Base-by-base conservation (phyloP, 2,329 filamentous ascomycete species). In the Lachnellula willkommii region DNA sequence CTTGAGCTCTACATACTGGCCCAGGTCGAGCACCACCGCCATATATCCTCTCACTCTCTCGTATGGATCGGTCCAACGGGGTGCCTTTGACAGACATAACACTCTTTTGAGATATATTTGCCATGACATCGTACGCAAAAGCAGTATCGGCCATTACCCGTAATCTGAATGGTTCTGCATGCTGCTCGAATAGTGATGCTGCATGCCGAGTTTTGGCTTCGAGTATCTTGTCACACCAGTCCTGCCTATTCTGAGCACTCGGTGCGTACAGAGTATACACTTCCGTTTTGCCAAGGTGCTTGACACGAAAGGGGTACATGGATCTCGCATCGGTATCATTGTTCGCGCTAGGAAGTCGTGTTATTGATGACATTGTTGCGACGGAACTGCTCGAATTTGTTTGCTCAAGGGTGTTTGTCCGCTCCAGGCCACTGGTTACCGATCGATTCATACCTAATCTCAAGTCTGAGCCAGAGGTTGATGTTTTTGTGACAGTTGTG, bases 201-300 rank as follows among this genome's bases (percentile, higher is more conserved):
- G 94, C 94, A 70, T 99, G 92, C 57, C 88, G 85, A 6, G 91
- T 95, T 77, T 99, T 99, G 35, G 94, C 94, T 71, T 95, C 88
- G 47, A 95, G 87, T 65, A 99, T 95, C 73, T 91, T 95, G 61
- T 85, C 84, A 67, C 90, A 95, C 95, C 95, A 99, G 49, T 95
- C 90, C 59, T 84, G 79, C 55, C 94, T 82, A 65, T 85, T 88
- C 59, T 87, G 81, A 2, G 86, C 82, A 1, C 84, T 87, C 5
- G 87, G 82, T 0, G 93, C 92, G 70, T 95, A 97, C 1, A 99
- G 77, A 0, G 89, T 96, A 70, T 96, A 97, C 0, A 90, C 86
- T 64, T 96, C 92, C 48, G 74, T 70, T 60, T 95, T 89, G 12
- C 95, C 94, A 20, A 99, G 81, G 74, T 99, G 94, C 74, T 96